Base-by-base conservation (phyloP, 2,329 filamentous ascomycete species). In the Stagonosporopsis tanaceti region DNA sequence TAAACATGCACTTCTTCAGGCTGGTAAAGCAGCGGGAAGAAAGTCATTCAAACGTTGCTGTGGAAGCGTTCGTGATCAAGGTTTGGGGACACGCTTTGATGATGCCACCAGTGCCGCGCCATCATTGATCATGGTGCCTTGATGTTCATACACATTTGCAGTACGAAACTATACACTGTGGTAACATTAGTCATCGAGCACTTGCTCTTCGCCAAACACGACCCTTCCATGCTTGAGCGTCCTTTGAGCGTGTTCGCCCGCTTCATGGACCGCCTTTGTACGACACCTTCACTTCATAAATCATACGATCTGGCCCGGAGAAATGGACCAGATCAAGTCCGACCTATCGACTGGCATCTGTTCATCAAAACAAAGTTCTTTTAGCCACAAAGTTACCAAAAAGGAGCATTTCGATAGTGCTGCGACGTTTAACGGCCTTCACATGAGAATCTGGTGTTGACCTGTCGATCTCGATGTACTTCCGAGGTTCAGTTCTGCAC, bases 331-430 rank as follows among this genome's bases (percentile, higher is more conserved):
- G 1, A 34, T 17, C 8, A 17, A 12, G 15, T 27, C 9, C 41
- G 34, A 39, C 37, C 1, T 15, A 15, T 48, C 14, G n/a, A 25
- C 40, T 25, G 14, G 4, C 17, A 15, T 30, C 15, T 17, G 15
- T 3, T 35, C 27, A 7, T 34, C 35, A 14, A 35, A 6, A 35
- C 6, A 25, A 6, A n/a, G 32, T 3, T 27, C 22, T 14, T 12
- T 22, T 24, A 28, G 53, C 35, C 22, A 38, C 12, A 37, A 34
- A 46, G 41, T 30, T 37, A 37, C 40, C 35, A 2, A 5, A 28
- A 28, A 41, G 34, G 22, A 32, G 22, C 14, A 32, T 42, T 41
- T 47, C 42, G 53, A 57, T 51, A 57, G 37, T 47, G 35, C 37
- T 40, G 37, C 30, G 25, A 32, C 15, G 24, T 32, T 20, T 4